phyloP scores from a whole-genome alignment of 1,284 basidiomycete species.

The Volvariella volvacea region DNA sequence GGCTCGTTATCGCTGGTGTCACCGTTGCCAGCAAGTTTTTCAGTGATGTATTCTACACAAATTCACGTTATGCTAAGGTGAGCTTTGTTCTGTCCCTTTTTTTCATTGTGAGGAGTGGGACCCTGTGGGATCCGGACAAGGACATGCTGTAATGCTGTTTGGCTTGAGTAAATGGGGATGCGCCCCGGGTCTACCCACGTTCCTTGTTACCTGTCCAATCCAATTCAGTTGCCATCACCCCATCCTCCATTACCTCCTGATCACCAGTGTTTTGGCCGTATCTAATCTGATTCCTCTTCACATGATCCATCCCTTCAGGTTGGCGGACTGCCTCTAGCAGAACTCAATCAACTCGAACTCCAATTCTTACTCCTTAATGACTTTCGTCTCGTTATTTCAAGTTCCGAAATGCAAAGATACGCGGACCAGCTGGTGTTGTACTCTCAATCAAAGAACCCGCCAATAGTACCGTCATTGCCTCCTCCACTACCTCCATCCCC shows the following conservation, averaged over 20 bases:
- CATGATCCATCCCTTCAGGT: constrained; percentile 64
- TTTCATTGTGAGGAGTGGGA: constrained; percentile 3
- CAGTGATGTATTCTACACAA: constrained; percentile 99
- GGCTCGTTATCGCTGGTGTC: constrained; percentile 93
- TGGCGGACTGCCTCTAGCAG: constrained; percentile 88
- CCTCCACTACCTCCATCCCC: constrained; percentile 10
- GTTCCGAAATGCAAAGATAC: constrained; percentile 92
- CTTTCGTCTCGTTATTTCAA: constrained; percentile 84
- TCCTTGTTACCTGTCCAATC: constrained; percentile 1
- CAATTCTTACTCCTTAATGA: constrained; percentile 97
- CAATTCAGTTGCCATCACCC: neutral
- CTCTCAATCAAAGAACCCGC: constrained; percentile 35
- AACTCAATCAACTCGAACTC: constrained; percentile 95
- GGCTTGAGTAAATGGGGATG: too few relatives aligned
- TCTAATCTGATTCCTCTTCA: constrained; percentile 5
- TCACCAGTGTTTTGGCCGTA: neutral
- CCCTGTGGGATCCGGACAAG: too few relatives aligned
- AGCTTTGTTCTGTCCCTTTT: constrained; percentile 19
- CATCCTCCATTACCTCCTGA: neutral
- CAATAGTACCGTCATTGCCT: constrained; percentile 7
- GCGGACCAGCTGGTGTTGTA: constrained; percentile 81
- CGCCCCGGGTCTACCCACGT: neutral
- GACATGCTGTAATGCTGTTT: too few relatives aligned
- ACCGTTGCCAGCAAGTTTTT: constrained; percentile 99
- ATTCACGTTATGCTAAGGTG: constrained; percentile 97